Base-by-base conservation (phyloP, 2,329 filamentous ascomycete genomes). In the Microcyclospora tardicrescens region DNA sequence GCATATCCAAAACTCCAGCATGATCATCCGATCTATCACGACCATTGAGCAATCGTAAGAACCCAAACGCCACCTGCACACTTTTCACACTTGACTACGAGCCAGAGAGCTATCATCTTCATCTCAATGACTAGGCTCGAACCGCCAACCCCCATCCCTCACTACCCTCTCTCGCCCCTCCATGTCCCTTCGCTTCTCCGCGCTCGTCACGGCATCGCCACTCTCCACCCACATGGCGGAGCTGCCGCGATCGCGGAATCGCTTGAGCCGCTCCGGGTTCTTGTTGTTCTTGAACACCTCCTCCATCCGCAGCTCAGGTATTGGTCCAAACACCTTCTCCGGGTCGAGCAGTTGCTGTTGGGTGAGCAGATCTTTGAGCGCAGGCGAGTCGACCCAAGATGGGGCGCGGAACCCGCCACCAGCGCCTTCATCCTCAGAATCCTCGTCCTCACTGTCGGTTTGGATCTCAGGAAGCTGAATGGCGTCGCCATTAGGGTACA, bases 401-500 rank as follows among this genome's bases (percentile, higher is more conserved):
- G 85, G 83, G 12, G 84, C 74, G 38, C 64, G 67, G 53, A 84
- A 77, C 35, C 68, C 67, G 34, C 50, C 54, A 27, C 49, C 51
- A 16, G 46, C 46, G 28, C 65, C 65, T 28, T 65, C 64, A 6
- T 65, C 65, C 11, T 76, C 73, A 2, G 72, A 75, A 43, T 89
- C 82, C 35, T 89, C 82, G 42, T 93, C 84, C 53, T 94, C 87
- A 24, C 85, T 86, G 57, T 98, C 93, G 1, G 91, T 96, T 46
- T 86, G 78, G 50, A 98, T 96, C 50, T 98, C 91, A 0, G 91
- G 89, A 2, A 98, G 75, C 49, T 91, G 81, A 53, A 98, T 95
- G 37, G 74, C 75, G 42, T 98, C 91, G 43, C 87, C 85, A 50
- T 85, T 89, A 44, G 81, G 82, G 63, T 93, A 93, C 37, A 84